Evolutionary conservation across 2,329 filamentous ascomycete species (phyloP).

Genomic region (Aspergillus phoenicis): DNA sequence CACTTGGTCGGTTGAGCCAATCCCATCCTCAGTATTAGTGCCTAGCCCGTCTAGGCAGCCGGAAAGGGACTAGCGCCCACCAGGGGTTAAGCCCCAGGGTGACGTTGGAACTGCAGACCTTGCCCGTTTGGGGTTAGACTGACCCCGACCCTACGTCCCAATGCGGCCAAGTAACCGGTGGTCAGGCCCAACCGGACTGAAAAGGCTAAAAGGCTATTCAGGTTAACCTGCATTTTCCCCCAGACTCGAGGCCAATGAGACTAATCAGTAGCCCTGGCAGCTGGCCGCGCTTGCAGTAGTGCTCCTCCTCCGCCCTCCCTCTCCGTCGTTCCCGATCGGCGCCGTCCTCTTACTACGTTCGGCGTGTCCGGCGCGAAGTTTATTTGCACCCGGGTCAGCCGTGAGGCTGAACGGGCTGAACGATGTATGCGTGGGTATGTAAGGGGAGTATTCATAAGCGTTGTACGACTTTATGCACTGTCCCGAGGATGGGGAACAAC

Average conservation of each 20-base stretch:
- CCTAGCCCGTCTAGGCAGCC: neutral
- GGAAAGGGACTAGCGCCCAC: neutral
- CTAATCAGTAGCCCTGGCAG: neutral
- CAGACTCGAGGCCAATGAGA: neutral
- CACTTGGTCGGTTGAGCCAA: neutral
- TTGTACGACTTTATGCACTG: no score
- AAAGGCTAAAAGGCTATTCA: neutral
- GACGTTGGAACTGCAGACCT: neutral
- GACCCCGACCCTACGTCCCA: no score
- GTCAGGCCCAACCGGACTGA: neutral
- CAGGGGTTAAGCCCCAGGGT: neutral
- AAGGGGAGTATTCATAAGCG: no score
- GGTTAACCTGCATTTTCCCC: neutral
- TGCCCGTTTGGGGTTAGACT: neutral
- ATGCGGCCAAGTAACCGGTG: neutral
- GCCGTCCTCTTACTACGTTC: neutral
- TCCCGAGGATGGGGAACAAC: no score
- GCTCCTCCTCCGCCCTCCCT: neutral
- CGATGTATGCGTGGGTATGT: no score
- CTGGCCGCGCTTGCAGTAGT: neutral
- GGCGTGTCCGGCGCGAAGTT: neutral
- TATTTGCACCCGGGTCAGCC: neutral
- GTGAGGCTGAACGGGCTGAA: no score
- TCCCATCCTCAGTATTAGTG: accelerated
- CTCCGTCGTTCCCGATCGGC: neutral